Percentiles rank a stretch among this genome's conserved stretches.
Conservation (phyloP, 116 monocot genomes). For the Zostera marina region DNA sequence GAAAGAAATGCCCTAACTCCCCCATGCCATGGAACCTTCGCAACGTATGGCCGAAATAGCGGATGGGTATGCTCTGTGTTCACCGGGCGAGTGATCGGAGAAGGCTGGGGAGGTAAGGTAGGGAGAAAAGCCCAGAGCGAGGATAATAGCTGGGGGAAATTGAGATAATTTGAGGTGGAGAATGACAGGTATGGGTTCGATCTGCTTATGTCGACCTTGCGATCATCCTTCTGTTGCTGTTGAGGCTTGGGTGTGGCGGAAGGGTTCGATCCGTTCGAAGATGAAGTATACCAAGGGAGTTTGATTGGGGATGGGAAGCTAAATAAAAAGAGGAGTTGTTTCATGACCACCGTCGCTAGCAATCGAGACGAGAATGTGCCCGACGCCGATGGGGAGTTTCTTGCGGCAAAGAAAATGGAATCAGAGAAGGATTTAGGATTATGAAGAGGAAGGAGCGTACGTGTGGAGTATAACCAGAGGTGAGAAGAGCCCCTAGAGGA, state of each 20-base stretch:
- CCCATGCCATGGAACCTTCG: conserved; percentile 91
- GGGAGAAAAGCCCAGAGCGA: conserved; percentile 10
- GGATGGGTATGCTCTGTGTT: conserved; percentile 28
- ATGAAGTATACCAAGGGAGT: conserved; percentile 3
- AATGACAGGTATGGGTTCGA: neutral
- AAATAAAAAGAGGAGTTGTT: neutral
- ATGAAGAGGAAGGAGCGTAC: too few relatives aligned
- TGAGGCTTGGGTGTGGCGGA: conserved; percentile 1
- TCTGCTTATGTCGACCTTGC: neutral
- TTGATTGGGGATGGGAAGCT: conserved; percentile 5
- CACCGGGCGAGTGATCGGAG: neutral
- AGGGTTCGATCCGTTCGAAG: neutral
- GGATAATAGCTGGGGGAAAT: neutral
- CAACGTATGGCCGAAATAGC: conserved; percentile 84
- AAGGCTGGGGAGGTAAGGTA: neutral
- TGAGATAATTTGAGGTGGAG: neutral
- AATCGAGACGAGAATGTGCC: too few relatives aligned
- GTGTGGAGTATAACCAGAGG: too few relatives aligned
- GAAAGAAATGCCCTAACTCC: conserved; percentile 67
- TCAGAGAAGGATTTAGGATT: too few relatives aligned
- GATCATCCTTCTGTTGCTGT: neutral
- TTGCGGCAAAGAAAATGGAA: too few relatives aligned
- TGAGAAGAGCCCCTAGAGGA: too few relatives aligned
- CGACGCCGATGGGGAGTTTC: too few relatives aligned
- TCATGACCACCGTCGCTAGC: neutral